Conservation (phyloP, 2,329 filamentous ascomycete species). For the Pezicula rhizophila region DNA sequence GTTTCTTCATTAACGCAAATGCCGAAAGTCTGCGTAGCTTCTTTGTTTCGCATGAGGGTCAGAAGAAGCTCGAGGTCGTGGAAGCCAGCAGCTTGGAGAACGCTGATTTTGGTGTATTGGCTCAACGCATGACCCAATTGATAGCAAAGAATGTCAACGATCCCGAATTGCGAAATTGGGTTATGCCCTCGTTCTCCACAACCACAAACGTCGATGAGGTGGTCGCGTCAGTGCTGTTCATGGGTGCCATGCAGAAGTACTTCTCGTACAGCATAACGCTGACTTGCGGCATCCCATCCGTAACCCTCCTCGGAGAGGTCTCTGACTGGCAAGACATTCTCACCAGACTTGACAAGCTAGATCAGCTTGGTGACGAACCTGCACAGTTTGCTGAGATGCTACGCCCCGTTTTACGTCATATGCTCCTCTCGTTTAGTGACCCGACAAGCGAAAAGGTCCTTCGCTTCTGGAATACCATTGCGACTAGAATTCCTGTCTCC, state of each 20-base stretch:
- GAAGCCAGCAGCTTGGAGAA: constrained; percentile 12
- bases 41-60: constrained; percentile 36
- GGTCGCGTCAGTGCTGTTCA: constrained; percentile 39
- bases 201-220: constrained; percentile 37
- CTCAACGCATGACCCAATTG: background rate
- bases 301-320: constrained; percentile 41
- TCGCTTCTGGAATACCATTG: constrained; percentile 22
- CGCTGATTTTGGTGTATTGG: background rate
- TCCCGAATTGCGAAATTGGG: constrained; percentile 35
- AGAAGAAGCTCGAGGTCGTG: constrained; percentile 25
- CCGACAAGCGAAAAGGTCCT: constrained; percentile 11
- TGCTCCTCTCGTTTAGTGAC: constrained; percentile 27
- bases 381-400: constrained; percentile 24
- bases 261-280: constrained; percentile 30
- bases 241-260: constrained; percentile 43
- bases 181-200: constrained; percentile 46
- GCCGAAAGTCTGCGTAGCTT: constrained; percentile 33
- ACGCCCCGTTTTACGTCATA: constrained; percentile 25
- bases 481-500: background rate
- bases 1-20: constrained; percentile 37
- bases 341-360: constrained; percentile 25
- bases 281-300: constrained; percentile 41
- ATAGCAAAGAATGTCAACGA: constrained; percentile 30
- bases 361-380: constrained; percentile 26
- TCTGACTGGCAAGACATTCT: constrained; percentile 35